Evolutionary conservation across 352 stramenopile genomes (phyloP).

Genomic region (Peronospora destructor): DNA sequence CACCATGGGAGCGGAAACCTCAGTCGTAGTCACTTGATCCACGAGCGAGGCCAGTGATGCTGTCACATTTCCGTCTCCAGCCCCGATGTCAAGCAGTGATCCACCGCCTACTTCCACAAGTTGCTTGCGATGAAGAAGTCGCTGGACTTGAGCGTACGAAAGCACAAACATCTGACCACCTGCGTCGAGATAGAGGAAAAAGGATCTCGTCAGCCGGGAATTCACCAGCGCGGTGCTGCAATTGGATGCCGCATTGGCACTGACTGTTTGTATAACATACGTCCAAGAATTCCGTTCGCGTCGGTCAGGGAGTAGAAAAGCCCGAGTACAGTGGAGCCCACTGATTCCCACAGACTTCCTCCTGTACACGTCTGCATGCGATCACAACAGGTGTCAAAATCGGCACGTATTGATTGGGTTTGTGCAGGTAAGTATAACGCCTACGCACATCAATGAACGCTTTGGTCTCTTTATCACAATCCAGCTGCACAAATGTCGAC

Average conservation of each 20-base stretch:
- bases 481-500: slow-evolving; percentile 56
- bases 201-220: neutral
- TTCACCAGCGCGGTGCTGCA: slow-evolving; percentile 6
- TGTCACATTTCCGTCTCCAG: slow-evolving; percentile 80
- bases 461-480: slow-evolving; percentile 71
- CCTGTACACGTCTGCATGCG: slow-evolving; percentile 60
- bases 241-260: slow-evolving; percentile 1
- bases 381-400: too few relatives aligned
- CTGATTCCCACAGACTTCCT: slow-evolving; percentile 53
- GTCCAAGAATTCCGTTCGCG: slow-evolving; percentile 74
- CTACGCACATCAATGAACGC: slow-evolving; percentile 53
- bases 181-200: slow-evolving; percentile 17
- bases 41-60: slow-evolving; percentile 71
- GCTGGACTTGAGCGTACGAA: slow-evolving; percentile 60
- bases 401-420: neutral
- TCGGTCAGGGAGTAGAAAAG: slow-evolving; percentile 82
- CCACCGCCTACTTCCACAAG: slow-evolving; percentile 23
- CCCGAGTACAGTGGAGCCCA: slow-evolving; percentile 59
- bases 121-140: slow-evolving; percentile 47
- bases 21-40: slow-evolving; percentile 56
- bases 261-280: slow-evolving; percentile 30
- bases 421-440: too few relatives aligned
- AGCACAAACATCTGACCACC: slow-evolving; percentile 87
- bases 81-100: slow-evolving; percentile 73
- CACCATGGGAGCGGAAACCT: slow-evolving; percentile 77